A percentile compares a stretch with the other conserved stretches of the same genome.
phyloP scores from a whole-genome alignment of 805 yeast species.

The Ascoidea asiatica region DNA sequence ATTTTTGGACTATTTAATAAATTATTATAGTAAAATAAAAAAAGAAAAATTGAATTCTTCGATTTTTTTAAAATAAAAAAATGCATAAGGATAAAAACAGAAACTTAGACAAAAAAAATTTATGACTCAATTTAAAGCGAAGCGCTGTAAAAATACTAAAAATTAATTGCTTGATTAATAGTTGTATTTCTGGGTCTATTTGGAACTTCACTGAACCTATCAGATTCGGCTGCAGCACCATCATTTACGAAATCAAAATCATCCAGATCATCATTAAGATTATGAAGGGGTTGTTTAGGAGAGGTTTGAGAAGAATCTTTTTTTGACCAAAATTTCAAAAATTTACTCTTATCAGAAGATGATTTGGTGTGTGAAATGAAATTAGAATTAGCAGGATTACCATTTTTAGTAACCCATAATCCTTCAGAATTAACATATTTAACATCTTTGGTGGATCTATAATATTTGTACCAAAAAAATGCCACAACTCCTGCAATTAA shows the following conservation, averaged over 20 bases:
- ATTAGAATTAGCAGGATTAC: constrained; percentile 5
- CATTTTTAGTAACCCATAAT: constrained; percentile 11
- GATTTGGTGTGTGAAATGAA: neutral
- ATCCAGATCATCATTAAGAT: neutral
- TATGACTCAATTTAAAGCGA: too few relatives aligned
- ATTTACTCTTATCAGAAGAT: neutral
- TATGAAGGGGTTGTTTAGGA: too few relatives aligned
- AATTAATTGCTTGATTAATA: neutral
- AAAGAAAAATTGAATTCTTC: too few relatives aligned
- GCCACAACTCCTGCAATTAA: constrained; percentile 27
- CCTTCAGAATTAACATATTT: constrained; percentile 11
- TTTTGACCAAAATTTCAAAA: neutral
- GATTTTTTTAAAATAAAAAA: too few relatives aligned
- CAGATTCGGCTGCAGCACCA: neutral
- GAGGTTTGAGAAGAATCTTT: neutral
- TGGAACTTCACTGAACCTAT: neutral
- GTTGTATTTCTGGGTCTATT: neutral
- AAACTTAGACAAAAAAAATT: too few relatives aligned
- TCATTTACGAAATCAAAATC: neutral
- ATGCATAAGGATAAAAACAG: too few relatives aligned
- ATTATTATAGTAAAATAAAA: too few relatives aligned
- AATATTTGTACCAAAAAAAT: constrained; percentile 10
- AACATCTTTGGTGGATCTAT: constrained; percentile 6
- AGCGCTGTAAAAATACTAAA: neutral
- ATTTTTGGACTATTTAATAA: too few relatives aligned